Conservation (phyloP, 2,329 filamentous ascomycete species). For the Ramichloridium luteum region DNA sequence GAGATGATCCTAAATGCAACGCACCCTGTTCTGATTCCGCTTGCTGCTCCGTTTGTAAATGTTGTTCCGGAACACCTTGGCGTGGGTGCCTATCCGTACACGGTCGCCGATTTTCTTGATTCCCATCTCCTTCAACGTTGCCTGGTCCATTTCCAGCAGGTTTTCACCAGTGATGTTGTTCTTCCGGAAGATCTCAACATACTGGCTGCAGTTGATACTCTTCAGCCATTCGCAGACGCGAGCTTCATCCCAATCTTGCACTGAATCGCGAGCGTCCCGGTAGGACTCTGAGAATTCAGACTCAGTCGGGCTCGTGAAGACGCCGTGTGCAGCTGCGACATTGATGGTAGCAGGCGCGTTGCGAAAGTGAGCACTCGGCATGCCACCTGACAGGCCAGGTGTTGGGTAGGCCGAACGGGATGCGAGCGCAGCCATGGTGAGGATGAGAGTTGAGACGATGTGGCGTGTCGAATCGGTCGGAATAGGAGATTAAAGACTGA, state of each 20-base stretch:
- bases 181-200: conserved; percentile 74
- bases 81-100: conserved; percentile 57
- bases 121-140: conserved; percentile 92
- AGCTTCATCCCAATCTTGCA: conserved; percentile 74
- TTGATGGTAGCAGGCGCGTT: conserved; percentile 10
- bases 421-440: conserved; percentile 62
- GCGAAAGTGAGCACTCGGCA: conserved; percentile 18
- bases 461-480: conserved; percentile 1
- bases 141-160: conserved; percentile 90
- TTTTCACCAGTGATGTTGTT: conserved; percentile 98
- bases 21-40: conserved; percentile 62
- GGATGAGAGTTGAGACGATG: conserved; percentile 4
- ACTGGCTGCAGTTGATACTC: conserved; percentile 85
- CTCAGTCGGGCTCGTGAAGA: conserved; percentile 73
- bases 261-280: conserved; percentile 34
- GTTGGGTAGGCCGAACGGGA: conserved; percentile 59
- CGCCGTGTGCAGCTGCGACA: conserved; percentile 20
- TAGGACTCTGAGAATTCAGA: conserved; percentile 76
- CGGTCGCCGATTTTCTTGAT: conserved; percentile 96
- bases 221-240: conserved; percentile 82
- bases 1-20: conserved; percentile 20
- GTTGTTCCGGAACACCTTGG: conserved; percentile 37
- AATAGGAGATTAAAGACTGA: too few species aligned
- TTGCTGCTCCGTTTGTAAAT: conserved; percentile 45
- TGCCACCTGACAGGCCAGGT: conserved; percentile 23